A percentile compares a stretch with the other conserved stretches of the same genome.
Evolutionary conservation across 768 basidiomycete genomes (phyloP).

Genomic region (Mycena vitilis): DNA sequence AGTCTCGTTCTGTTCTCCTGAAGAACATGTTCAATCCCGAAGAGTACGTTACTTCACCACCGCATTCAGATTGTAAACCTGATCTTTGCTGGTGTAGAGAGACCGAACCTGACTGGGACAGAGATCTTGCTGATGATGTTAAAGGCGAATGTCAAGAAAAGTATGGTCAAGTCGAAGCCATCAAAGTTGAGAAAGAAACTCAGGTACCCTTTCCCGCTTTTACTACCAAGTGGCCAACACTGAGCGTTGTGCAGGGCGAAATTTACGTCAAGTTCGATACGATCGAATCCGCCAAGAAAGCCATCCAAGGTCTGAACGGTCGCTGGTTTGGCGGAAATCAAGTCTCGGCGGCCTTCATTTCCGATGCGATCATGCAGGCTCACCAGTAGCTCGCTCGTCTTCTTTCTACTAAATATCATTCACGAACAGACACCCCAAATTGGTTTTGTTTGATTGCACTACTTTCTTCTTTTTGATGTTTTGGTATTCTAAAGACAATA

Average conservation of each 20-base stretch:
- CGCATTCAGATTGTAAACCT: conserved; percentile 5
- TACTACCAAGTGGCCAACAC: conserved; percentile 13
- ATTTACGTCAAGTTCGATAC: conserved; percentile 94
- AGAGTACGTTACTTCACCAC: conserved; percentile 68
- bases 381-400: conserved; percentile 66
- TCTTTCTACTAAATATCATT: conserved; percentile 48
- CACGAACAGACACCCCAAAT: conserved; percentile 47
- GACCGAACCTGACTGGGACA: conserved; percentile 96
- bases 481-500: conserved; percentile 41
- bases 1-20: conserved; percentile 89
- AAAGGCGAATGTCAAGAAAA: conserved; percentile 93
- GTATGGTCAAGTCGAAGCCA: conserved; percentile 87
- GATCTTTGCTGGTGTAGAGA: conserved; percentile 65
- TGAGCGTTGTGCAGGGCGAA: conserved; percentile 76
- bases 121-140: conserved; percentile 95
- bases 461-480: conserved; percentile 45
- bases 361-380: conserved; percentile 94
- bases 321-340: conserved; percentile 97
- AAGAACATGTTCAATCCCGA: conserved; percentile 99
- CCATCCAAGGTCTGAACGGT: conserved; percentile 91
- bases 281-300: conserved; percentile 83
- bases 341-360: conserved; percentile 88
- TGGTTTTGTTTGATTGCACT: conserved; percentile 45
- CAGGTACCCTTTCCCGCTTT: conserved; percentile 63
- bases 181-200: conserved; percentile 95